Conservation (phyloP, 805 yeast species). For the Cyberlindnera suaveolens region DNA sequence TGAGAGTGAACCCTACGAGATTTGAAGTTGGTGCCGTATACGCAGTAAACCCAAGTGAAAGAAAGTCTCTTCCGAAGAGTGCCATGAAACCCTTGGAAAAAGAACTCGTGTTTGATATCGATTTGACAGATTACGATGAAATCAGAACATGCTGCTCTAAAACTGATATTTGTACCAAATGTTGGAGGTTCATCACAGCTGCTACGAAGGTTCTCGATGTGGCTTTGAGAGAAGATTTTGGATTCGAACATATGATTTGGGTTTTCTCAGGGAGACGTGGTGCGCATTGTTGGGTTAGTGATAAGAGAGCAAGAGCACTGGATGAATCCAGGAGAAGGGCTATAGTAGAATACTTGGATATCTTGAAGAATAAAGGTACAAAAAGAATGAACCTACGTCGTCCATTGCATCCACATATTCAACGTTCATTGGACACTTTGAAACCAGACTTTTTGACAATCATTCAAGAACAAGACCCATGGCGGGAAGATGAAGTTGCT, state of each 20-base stretch:
- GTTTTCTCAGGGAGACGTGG: slow-evolving; percentile 98
- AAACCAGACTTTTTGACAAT: slow-evolving; percentile 57
- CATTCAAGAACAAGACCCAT: slow-evolving; percentile 85
- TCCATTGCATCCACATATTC: slow-evolving; percentile 87
- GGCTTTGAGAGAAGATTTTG: slow-evolving; percentile 82
- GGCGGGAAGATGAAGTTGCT: slow-evolving; percentile 52
- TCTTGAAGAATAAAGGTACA: slow-evolving; percentile 48
- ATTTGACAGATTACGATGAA: slow-evolving; percentile 93
- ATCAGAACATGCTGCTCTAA: slow-evolving; percentile 90
- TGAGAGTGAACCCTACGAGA: slow-evolving; percentile 73
- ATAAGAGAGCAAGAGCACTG: slow-evolving; percentile 66
- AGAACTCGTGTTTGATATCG: slow-evolving; percentile 93
- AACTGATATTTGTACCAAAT: slow-evolving; percentile 76
- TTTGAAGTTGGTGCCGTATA: slow-evolving; percentile 95
- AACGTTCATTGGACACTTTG: slow-evolving; percentile 65
- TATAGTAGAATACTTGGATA: slow-evolving; percentile 78
- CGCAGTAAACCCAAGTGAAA: slow-evolving; percentile 77
- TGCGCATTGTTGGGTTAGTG: slow-evolving; percentile 98
- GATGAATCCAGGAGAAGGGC: slow-evolving; percentile 73
- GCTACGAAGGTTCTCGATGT: slow-evolving; percentile 71
- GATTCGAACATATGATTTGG: slow-evolving; percentile 83
- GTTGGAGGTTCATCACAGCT: slow-evolving; percentile 89
- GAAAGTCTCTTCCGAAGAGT: slow-evolving; percentile 68
- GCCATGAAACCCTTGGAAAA: slow-evolving; percentile 78
- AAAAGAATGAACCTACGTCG: slow-evolving; percentile 52